Evolutionary conservation across 2,329 filamentous ascomycete species (phyloP).

Genomic region (Blastomyces gilchristii): DNA sequence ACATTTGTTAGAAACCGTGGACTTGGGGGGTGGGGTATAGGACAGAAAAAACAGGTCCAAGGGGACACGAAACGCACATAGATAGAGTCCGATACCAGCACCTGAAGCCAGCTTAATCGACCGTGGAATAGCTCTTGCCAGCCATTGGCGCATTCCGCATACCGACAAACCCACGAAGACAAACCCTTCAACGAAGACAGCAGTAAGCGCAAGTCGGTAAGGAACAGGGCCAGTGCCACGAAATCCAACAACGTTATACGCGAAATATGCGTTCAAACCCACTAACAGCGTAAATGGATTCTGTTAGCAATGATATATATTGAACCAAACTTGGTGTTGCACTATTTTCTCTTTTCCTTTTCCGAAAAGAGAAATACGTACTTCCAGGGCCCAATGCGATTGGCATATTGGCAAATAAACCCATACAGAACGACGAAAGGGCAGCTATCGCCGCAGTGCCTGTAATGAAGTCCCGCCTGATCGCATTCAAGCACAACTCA

Average conservation of each 20-base stretch:
- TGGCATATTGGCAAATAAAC: constrained; percentile 69
- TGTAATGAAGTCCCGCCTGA: constrained; percentile 72
- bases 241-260: constrained; percentile 68
- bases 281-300: constrained; percentile 36
- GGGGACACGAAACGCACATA: constrained; percentile 27
- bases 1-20: background rate
- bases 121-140: constrained; percentile 69
- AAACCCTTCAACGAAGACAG: constrained; percentile 80
- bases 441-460: constrained; percentile 75
- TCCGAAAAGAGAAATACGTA: constrained; percentile 14
- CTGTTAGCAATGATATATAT: constrained; percentile 4
- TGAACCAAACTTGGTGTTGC: constrained; percentile 1
- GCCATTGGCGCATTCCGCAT: constrained; percentile 75
- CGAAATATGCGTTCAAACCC: constrained; percentile 81
- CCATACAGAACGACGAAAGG: constrained; percentile 72
- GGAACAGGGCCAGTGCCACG: constrained; percentile 64
- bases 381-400: constrained; percentile 62
- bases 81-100: constrained; percentile 74
- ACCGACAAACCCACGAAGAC: constrained; percentile 73
- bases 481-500: constrained; percentile 38
- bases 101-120: constrained; percentile 82
- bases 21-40: background rate
- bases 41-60: background rate
- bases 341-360: background rate
- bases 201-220: constrained; percentile 66